Percentiles rank a stretch among this genome's conserved stretches.
Conservation (phyloP, 1,284 basidiomycete genomes). For the Moniliella sp. region DNA sequence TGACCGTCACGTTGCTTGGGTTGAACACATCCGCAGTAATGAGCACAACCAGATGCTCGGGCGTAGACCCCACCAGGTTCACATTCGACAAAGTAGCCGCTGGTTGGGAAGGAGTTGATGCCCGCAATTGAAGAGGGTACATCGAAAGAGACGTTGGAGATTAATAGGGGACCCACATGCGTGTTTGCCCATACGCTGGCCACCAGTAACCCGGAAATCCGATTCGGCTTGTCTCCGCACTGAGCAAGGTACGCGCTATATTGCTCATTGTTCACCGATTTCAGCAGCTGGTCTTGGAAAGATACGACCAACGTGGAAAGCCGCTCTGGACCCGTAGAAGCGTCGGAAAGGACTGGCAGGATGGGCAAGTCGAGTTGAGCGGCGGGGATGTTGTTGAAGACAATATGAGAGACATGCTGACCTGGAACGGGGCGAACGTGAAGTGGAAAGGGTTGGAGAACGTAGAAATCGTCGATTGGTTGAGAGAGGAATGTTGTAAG, state of each 20-base stretch:
- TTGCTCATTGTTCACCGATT: conserved; percentile 41
- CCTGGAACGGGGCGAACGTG: conserved; percentile 46
- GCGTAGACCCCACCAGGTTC: conserved; percentile 11
- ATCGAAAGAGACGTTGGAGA: conserved; percentile 46
- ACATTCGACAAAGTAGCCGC: conserved; percentile 42
- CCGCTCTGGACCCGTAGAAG: conserved; percentile 49
- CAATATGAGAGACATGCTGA: conserved; percentile 43
- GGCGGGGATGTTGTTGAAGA: conserved; percentile 39
- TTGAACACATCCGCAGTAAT: conserved; percentile 12
- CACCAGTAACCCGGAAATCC: too few relatives aligned
- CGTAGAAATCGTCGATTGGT: conserved; percentile 44
- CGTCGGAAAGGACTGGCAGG: conserved; percentile 38
- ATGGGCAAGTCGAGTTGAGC: conserved; percentile 45
- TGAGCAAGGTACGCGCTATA: conserved; percentile 45
- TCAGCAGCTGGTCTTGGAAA: conserved; percentile 39
- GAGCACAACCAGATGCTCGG: conserved; percentile 7
- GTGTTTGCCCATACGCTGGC: conserved; percentile 47
- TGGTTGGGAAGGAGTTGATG: conserved; percentile 34
- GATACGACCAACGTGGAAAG: conserved; percentile 39
- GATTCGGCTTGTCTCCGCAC: too few relatives aligned
- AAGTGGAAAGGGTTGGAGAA: conserved; percentile 61
- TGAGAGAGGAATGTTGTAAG: conserved; percentile 11
- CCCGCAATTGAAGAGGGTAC: conserved; percentile 44
- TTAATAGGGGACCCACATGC: conserved; percentile 47
- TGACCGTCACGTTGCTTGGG: conserved; percentile 41